Evolutionary conservation across 805 yeast species (phyloP).

Genomic region (Yamadazyma kitorensis): DNA sequence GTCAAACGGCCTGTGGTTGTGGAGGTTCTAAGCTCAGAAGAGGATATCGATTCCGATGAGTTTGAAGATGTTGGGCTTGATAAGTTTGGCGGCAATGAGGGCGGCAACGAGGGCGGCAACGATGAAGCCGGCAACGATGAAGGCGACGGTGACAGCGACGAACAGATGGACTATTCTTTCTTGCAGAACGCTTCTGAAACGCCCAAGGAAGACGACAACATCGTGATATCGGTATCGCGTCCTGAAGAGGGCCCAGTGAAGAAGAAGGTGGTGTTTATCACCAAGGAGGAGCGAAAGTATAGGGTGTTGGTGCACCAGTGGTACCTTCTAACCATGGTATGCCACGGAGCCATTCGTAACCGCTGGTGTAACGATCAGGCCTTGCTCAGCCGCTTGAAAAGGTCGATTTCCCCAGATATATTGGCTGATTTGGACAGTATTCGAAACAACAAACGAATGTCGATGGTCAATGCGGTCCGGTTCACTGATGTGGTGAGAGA

Average conservation of each 20-base stretch:
- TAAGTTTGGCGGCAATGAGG: not conserved
- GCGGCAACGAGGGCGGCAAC: not conserved
- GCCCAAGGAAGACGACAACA: slow-evolving; percentile 2
- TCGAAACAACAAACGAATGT: slow-evolving; percentile 7
- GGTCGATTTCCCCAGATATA: slow-evolving; percentile 41
- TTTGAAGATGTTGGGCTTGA: slow-evolving; percentile 22
- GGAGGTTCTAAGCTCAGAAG: not conserved
- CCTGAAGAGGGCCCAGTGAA: slow-evolving; percentile 18
- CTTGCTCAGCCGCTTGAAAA: slow-evolving; percentile 40
- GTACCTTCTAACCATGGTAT: slow-evolving; percentile 55
- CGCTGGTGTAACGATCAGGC: slow-evolving; percentile 61
- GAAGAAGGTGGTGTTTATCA: slow-evolving; percentile 34
- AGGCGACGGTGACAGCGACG: slow-evolving; percentile 1
- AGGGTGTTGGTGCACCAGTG: slow-evolving; percentile 59
- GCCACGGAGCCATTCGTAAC: slow-evolving; percentile 70
- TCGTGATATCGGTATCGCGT: slow-evolving; percentile 4
- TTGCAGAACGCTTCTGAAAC: slow-evolving; percentile 1
- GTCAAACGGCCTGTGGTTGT: not conserved
- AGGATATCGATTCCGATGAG: slow-evolving; percentile 19
- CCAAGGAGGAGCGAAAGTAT: slow-evolving; percentile 52
- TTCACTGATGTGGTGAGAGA: slow-evolving; percentile 76
- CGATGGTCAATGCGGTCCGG: slow-evolving; percentile 53
- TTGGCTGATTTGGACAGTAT: slow-evolving; percentile 9
- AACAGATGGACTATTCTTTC: slow-evolving; percentile 6
- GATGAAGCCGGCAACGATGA: not conserved